Conservation (phyloP, 2,329 filamentous ascomycete species). For the Penicillium sp. region DNA sequence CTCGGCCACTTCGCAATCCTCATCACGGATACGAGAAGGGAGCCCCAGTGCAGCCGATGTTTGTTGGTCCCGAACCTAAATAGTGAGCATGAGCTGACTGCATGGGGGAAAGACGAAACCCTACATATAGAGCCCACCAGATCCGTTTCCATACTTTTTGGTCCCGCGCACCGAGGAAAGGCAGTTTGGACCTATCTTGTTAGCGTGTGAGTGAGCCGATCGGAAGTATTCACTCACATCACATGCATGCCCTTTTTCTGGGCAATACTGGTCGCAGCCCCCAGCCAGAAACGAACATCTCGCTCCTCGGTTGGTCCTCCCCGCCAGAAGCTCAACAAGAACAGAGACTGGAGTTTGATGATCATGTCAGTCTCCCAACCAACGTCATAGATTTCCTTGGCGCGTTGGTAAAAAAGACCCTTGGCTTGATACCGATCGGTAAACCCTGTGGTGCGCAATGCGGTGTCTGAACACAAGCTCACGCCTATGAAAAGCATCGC, state of each 20-base stretch:
- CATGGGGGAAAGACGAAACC: conserved; percentile 3
- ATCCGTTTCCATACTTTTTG: conserved; percentile 49
- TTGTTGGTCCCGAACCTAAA: conserved; percentile 49
- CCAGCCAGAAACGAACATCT: conserved; percentile 53
- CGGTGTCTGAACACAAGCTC: conserved; percentile 53
- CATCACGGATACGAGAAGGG: conserved; percentile 50
- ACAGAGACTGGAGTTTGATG: conserved; percentile 52
- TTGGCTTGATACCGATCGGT: conserved; percentile 52
- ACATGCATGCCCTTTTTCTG: conserved; percentile 48
- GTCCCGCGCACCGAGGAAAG: conserved; percentile 28
- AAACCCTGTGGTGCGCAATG: conserved; percentile 49
- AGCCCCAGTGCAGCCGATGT: conserved; percentile 47
- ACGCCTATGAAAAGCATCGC: conserved; percentile 57
- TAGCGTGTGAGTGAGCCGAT: not conserved
- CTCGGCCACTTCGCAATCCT: conserved; percentile 50
- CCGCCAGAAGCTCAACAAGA: conserved; percentile 59
- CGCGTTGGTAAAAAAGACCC: conserved; percentile 51
- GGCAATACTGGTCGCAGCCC: conserved; percentile 52
- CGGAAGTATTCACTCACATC: conserved; percentile 21
- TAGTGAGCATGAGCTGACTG: not conserved
- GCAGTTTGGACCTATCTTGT: conserved; percentile 30
- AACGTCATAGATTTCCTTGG: conserved; percentile 54
- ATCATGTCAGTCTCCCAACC: conserved; percentile 55
- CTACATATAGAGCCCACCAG: conserved; percentile 56
- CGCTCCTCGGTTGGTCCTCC: conserved; percentile 51